Conservation (phyloP, 192 early-diverging fungal genomes). For the Coemansia sp. region DNA sequence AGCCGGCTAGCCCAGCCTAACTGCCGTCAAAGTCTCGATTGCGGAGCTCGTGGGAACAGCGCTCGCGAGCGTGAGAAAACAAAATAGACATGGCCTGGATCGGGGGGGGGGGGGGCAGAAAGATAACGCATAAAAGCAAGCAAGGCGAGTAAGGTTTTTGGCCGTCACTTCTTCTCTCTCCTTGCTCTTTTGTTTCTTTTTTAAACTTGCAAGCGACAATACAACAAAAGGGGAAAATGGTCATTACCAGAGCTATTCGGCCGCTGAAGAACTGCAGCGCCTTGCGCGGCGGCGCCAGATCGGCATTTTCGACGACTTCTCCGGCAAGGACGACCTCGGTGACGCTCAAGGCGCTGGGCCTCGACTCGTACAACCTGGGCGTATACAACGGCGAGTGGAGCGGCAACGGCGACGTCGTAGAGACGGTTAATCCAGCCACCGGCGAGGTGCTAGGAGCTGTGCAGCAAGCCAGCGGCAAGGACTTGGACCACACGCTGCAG, state of each 20-base stretch:
- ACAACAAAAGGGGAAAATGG: neutral
- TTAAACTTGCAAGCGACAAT: neutral
- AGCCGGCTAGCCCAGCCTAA: neutral
- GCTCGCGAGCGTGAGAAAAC: slow-evolving; percentile 6
- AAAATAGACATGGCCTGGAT: neutral
- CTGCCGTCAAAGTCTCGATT: neutral
- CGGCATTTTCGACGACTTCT: slow-evolving; percentile 22
- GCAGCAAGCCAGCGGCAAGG: slow-evolving; percentile 58
- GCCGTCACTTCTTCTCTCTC: neutral
- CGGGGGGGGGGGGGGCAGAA: neutral
- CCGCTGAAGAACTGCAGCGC: neutral
- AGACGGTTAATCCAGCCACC: slow-evolving; percentile 73
- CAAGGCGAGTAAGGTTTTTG: too few relatives aligned
- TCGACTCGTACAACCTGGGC: slow-evolving; percentile 68
- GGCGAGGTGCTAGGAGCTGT: slow-evolving; percentile 81
- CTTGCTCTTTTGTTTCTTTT: neutral
- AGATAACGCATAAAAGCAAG: neutral
- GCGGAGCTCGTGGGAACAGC: neutral
- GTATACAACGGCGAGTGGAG: slow-evolving; percentile 76
- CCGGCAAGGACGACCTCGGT: slow-evolving; percentile 22
- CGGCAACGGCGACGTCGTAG: slow-evolving; percentile 60
- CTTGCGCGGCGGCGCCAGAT: neutral
- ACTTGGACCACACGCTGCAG: slow-evolving; percentile 63
- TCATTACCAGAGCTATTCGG: slow-evolving; percentile 1
- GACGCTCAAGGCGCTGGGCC: slow-evolving; percentile 56